These are phyloP conservation scores for Mediolabrus comicus DNA, from an alignment of 108 stramenopile genomes.

Conservation along the genomic window DNA sequence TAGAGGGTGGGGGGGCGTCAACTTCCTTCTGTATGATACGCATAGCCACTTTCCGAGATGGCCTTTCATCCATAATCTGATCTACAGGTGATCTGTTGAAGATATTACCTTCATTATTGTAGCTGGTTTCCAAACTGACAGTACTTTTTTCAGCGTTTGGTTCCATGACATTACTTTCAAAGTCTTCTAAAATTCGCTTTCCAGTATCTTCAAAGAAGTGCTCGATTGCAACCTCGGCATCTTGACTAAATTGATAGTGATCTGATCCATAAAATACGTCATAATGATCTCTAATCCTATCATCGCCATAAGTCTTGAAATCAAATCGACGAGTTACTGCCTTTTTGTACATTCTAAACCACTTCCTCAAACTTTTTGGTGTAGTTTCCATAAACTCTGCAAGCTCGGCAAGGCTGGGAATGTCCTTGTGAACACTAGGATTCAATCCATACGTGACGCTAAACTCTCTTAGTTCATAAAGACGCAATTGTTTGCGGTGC, in stretches of 20 bases:
- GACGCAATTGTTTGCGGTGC: conserved; percentile 12
- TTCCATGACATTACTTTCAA: background rate
- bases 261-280: conserved; percentile 9
- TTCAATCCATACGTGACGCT: background rate
- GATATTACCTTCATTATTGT: background rate
- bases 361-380: conserved; percentile 14
- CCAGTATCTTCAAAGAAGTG: conserved; percentile 4
- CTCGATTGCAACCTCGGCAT: conserved; percentile 5
- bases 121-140: background rate
- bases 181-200: background rate
- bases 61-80: background rate
- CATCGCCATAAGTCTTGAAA: conserved; percentile 9
- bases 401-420: conserved; percentile 19
- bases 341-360: conserved; percentile 13
- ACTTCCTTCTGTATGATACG: background rate
- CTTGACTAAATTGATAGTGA: background rate
- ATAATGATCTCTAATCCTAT: conserved; percentile 21
- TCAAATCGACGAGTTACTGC: conserved; percentile 17
- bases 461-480: conserved; percentile 10
- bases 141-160: background rate
- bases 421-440: conserved; percentile 1
- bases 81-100: background rate
- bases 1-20: background rate
- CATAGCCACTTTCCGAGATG: background rate
- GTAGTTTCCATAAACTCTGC: conserved; percentile 17